Base-by-base conservation (phyloP, 2,329 filamentous ascomycete species). In the Aspergillus clavatus region DNA sequence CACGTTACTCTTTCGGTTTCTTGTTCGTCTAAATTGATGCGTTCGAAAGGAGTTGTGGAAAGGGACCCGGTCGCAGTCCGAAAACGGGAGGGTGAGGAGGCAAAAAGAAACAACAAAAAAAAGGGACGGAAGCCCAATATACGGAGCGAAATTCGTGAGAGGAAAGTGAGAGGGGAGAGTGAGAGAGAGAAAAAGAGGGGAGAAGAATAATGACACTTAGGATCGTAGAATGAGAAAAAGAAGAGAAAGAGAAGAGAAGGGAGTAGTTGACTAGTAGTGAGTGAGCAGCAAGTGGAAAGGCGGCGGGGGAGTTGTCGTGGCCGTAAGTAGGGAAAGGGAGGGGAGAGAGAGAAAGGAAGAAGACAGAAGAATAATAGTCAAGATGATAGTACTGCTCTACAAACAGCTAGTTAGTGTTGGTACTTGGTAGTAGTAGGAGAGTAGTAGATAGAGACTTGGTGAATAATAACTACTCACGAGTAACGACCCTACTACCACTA, bases 51-150 rank as follows among this genome's bases (percentile, higher is more conserved):
- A 35, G 39, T 36, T 47, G 8, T 45, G 50, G 38, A 31, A 37
- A 36, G 39, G 50, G 35, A 26, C 26, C 45, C 27, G 38, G 42
- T 35, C 31, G 31, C 42, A 43, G 50, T 35, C 42, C 48, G 50
- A 48, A 52, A 52, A 52, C 50, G 50, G 50, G n/a, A 38, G 16
- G 47, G 42, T 43, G 40, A 24, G 26, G n/a, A 46, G 27, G 22
- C 12, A 39, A 18, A 45, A n/a, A n/a, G n/a, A n/a, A n/a, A n/a
- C n/a, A n/a, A n/a, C n/a, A n/a, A n/a, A n/a, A n/a, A n/a, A n/a
- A n/a, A n/a, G n/a, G n/a, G n/a, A n/a, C n/a, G n/a, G n/a, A n/a
- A n/a, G n/a, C n/a, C n/a, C n/a, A n/a, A n/a, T n/a, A n/a, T n/a
- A n/a, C n/a, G n/a, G n/a, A n/a, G n/a, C n/a, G n/a, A n/a, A n/a